A percentile compares a stretch with the other conserved stretches of the same genome.
Evolutionary conservation across 495 filamentous ascomycete species (phyloP).

Genomic region (Symbiotaphrina buchneri): DNA sequence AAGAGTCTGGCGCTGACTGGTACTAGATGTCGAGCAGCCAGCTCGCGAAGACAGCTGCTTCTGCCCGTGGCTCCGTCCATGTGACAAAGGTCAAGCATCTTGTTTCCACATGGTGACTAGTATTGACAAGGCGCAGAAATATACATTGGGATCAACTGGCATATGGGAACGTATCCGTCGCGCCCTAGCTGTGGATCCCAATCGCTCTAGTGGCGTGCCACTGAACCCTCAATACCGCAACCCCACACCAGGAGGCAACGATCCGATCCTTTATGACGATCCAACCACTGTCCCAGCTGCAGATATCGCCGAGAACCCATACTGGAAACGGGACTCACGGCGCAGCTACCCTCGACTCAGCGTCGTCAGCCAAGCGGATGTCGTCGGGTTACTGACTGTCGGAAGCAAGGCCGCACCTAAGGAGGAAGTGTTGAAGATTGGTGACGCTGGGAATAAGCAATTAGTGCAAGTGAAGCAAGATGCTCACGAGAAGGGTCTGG

Average conservation of each 20-base stretch:
- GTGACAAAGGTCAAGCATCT: conserved; percentile 5
- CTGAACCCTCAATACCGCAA: conserved; percentile 84
- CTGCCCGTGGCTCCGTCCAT: conserved; percentile 2
- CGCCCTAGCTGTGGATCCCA: conserved; percentile 59
- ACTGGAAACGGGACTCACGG: conserved; percentile 87
- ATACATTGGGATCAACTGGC: conserved; percentile 80
- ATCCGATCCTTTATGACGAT: conserved; percentile 63
- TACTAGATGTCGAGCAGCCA: conserved; percentile 3
- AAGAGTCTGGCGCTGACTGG: too few species aligned
- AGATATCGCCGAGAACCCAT: conserved; percentile 91
- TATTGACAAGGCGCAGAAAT: conserved; percentile 41
- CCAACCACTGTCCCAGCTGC: conserved; percentile 79
- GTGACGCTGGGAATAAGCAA: conserved; percentile 62
- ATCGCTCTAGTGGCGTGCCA: conserved; percentile 77
- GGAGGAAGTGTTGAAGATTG: conserved; percentile 51
- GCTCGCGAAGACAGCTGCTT: not conserved
- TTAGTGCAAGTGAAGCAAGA: conserved; percentile 61
- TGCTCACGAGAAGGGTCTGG: conserved; percentile 45
- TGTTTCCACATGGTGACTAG: not conserved
- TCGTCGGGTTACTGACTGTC: conserved; percentile 64
- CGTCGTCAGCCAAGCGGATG: conserved; percentile 63
- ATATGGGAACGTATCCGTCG: conserved; percentile 73
- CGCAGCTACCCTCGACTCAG: conserved; percentile 69
- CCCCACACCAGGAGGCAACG: conserved; percentile 59
- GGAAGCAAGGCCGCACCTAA: conserved; percentile 65